These are phyloP conservation scores for Davidsoniella virescens DNA, from an alignment of 2,329 filamentous ascomycete genomes.

Conservation along the genomic window DNA sequence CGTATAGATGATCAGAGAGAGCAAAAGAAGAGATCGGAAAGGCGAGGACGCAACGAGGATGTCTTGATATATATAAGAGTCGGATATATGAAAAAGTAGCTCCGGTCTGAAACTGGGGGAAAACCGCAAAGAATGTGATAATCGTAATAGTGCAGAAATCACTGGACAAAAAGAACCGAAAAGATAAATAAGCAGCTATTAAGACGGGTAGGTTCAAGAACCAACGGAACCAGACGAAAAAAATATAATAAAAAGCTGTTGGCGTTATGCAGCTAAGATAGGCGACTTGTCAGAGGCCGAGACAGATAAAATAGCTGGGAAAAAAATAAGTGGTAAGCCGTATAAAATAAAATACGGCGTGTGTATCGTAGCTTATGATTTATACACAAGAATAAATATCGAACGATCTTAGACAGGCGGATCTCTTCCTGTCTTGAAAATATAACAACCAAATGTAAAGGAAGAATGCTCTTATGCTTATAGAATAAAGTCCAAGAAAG, in stretches of 20 bases:
- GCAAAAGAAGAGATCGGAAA: neutral
- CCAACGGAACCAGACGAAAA: too few species aligned
- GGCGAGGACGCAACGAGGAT: neutral
- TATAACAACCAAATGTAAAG: too few species aligned
- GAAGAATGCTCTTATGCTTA: too few species aligned
- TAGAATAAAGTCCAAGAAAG: too few species aligned
- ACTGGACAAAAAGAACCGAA: neutral
- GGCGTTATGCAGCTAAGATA: too few species aligned
- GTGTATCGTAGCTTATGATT: too few species aligned
- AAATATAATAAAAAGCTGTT: too few species aligned
- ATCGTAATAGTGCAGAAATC: neutral
- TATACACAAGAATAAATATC: neutral
- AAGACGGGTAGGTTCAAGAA: neutral
- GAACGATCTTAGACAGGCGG: neutral
- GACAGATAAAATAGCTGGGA: neutral
- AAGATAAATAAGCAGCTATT: neutral
- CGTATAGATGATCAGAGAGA: neutral
- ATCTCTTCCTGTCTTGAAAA: too few species aligned
- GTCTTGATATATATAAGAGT: neutral
- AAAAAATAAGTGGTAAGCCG: neutral
- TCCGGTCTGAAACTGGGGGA: neutral
- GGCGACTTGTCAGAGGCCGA: neutral
- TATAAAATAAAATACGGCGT: neutral
- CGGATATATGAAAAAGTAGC: neutral
- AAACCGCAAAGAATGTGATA: neutral